Evolutionary conservation across 768 basidiomycete species (phyloP).

Genomic region (Tricholoma flavovirens): DNA sequence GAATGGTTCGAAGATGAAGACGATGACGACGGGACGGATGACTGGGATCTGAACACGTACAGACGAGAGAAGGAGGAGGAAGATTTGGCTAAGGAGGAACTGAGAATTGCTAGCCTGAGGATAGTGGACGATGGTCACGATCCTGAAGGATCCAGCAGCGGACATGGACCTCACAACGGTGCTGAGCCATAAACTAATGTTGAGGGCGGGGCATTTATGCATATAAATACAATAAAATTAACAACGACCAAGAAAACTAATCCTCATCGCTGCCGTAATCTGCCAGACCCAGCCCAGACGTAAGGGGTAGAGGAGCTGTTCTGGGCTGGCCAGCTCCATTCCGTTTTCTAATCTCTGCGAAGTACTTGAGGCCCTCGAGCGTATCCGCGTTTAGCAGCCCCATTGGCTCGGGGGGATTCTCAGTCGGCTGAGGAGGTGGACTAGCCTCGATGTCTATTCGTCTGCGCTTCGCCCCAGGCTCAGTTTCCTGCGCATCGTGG

Average conservation of each 20-base stretch:
- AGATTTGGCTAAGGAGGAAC: constrained; percentile 47
- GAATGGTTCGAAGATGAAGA: constrained; percentile 88
- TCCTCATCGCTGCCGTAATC: constrained; percentile 80
- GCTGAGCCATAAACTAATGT: background rate
- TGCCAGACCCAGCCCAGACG: constrained; percentile 53
- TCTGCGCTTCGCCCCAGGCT: constrained; percentile 31
- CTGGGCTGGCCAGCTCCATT: constrained; percentile 37
- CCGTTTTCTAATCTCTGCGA: constrained; percentile 78
- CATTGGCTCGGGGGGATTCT: constrained; percentile 30
- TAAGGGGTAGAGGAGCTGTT: constrained; percentile 27
- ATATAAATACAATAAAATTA: constrained; percentile 13
- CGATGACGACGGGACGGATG: constrained; percentile 42
- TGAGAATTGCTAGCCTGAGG: constrained; percentile 43
- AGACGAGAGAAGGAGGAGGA: constrained; percentile 58
- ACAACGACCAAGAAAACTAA: constrained; percentile 11
- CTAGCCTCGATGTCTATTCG: constrained; percentile 22
- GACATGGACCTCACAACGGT: constrained; percentile 4
- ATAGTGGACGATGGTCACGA: constrained; percentile 26
- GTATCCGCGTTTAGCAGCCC: constrained; percentile 82
- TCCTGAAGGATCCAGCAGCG: constrained; percentile 26
- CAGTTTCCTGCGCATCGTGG: constrained; percentile 29
- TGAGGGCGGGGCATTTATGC: background rate
- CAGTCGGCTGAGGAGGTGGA: constrained; percentile 20
- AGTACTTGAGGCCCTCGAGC: constrained; percentile 84
- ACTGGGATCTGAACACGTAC: constrained; percentile 59